phyloP scores from a whole-genome alignment of 805 yeast species.

The Candida tammaniensis region DNA sequence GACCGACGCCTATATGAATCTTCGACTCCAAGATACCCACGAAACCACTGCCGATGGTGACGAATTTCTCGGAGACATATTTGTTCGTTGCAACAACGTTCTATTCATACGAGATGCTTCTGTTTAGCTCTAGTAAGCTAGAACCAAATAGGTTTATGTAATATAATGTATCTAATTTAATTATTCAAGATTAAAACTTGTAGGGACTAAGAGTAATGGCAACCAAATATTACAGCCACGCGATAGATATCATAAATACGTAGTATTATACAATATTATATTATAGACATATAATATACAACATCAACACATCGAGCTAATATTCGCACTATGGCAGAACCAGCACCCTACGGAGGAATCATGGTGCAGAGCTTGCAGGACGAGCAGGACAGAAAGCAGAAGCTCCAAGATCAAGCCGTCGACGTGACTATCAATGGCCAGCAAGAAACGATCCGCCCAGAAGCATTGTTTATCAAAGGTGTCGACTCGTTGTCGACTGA shows the following conservation, averaged over 20 bases:
- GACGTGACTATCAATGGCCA: conserved; percentile 30
- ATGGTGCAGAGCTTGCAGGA: conserved; percentile 38
- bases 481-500: conserved; percentile 63
- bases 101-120: conserved; percentile 62
- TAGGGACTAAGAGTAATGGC: no score
- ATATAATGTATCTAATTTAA: no score
- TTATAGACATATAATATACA: no score
- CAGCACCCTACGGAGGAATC: conserved; percentile 42
- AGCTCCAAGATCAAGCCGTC: conserved; percentile 29
- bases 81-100: conserved; percentile 89
- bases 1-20: conserved; percentile 89
- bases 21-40: conserved; percentile 60
- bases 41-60: conserved; percentile 52
- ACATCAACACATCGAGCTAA: no score
- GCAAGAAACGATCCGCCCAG: conserved; percentile 38
- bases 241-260: no score
- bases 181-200: no score
- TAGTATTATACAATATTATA: no score
- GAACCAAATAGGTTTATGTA: no score
- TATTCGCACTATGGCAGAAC: conserved; percentile 14
- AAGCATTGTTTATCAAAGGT: conserved; percentile 52
- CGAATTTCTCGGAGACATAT: conserved; percentile 63
- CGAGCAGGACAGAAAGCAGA: conserved; percentile 31
- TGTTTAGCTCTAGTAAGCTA: no score
- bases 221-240: no score